phyloP scores from a whole-genome alignment of 352 stramenopile genomes.

The Globisporangium orthogonon region DNA sequence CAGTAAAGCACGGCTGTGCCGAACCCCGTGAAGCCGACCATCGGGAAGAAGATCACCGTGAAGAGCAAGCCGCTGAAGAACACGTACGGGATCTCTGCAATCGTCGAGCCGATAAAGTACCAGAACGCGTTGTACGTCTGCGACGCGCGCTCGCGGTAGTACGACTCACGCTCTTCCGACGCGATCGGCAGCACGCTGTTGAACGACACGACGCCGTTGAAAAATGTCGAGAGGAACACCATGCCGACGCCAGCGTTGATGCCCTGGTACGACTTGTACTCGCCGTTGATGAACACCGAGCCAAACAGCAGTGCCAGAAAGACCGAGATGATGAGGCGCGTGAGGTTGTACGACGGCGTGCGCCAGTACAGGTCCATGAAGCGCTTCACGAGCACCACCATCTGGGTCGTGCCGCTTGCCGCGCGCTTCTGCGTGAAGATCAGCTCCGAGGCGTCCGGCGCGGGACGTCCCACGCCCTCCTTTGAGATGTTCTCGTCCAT shows the following conservation, averaged over 20 bases:
- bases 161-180: slow-evolving; percentile 47
- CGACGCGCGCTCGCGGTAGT: slow-evolving; percentile 50
- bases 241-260: slow-evolving; percentile 41
- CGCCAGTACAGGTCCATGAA: slow-evolving; percentile 26
- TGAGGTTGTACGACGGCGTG: slow-evolving; percentile 63
- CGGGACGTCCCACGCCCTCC: slow-evolving; percentile 4
- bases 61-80: slow-evolving; percentile 22
- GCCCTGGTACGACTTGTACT: slow-evolving; percentile 26
- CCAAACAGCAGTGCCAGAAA: slow-evolving; percentile 14
- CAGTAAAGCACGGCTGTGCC: slow-evolving; percentile 44
- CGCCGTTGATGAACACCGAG: slow-evolving; percentile 17
- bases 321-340: slow-evolving; percentile 28
- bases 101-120: slow-evolving; percentile 60
- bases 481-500: slow-evolving; percentile 5
- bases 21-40: slow-evolving; percentile 28
- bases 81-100: slow-evolving; percentile 64
- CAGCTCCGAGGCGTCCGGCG: slow-evolving; percentile 8
- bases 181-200: slow-evolving; percentile 60
- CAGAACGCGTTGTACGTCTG: slow-evolving; percentile 77
- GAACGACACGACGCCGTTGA: slow-evolving; percentile 64
- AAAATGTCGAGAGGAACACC: slow-evolving; percentile 60
- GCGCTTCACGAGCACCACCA: slow-evolving; percentile 3
- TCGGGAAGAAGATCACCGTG: slow-evolving; percentile 59
- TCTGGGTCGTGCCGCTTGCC: slow-evolving; percentile 6
- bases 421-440: slow-evolving; percentile 13